Evolutionary conservation across 2,329 filamentous ascomycete species (phyloP).

Genomic region (Coleophoma crateriformis): DNA sequence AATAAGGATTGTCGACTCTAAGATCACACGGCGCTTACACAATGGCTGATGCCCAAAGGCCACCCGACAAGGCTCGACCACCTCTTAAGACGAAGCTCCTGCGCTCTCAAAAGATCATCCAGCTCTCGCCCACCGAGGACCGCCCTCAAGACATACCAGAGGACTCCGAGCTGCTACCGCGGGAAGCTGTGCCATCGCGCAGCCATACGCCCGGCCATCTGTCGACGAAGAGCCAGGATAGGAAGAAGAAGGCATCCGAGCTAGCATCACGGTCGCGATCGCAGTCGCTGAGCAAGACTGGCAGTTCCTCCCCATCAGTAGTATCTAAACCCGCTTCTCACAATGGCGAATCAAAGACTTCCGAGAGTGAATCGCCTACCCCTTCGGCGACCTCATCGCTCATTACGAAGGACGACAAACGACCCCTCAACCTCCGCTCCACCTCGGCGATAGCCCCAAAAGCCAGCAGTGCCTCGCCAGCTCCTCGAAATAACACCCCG

Average conservation of each 20-base stretch:
- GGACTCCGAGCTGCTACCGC: slow-evolving; percentile 29
- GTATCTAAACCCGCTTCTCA: slow-evolving; percentile 13
- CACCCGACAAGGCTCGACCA: slow-evolving; percentile 25
- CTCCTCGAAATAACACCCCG: slow-evolving; percentile 9
- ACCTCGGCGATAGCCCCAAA: slow-evolving; percentile 32
- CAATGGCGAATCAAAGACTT: background rate
- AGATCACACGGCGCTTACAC: slow-evolving; percentile 16
- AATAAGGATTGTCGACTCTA: slow-evolving; percentile 11
- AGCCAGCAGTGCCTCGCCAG: slow-evolving; percentile 16
- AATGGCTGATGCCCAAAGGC: slow-evolving; percentile 26
- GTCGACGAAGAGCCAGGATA: slow-evolving; percentile 46
- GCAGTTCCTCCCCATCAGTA: slow-evolving; percentile 11
- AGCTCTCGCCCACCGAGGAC: slow-evolving; percentile 29
- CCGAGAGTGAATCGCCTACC: slow-evolving; percentile 8
- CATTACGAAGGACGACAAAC: slow-evolving; percentile 20
- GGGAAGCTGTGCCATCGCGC: slow-evolving; percentile 35
- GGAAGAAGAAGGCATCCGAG: slow-evolving; percentile 22
- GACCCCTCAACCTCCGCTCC: slow-evolving; percentile 42
- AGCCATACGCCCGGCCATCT: slow-evolving; percentile 60
- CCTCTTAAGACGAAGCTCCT: slow-evolving; percentile 37
- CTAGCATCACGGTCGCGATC: slow-evolving; percentile 25
- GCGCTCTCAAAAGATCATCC: slow-evolving; percentile 48
- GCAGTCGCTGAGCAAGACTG: slow-evolving; percentile 23
- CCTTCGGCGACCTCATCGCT: slow-evolving; percentile 6
- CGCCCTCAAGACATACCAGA: slow-evolving; percentile 28